phyloP scores from a whole-genome alignment of 1,284 basidiomycete species.

The Neolentinus lepideus region DNA sequence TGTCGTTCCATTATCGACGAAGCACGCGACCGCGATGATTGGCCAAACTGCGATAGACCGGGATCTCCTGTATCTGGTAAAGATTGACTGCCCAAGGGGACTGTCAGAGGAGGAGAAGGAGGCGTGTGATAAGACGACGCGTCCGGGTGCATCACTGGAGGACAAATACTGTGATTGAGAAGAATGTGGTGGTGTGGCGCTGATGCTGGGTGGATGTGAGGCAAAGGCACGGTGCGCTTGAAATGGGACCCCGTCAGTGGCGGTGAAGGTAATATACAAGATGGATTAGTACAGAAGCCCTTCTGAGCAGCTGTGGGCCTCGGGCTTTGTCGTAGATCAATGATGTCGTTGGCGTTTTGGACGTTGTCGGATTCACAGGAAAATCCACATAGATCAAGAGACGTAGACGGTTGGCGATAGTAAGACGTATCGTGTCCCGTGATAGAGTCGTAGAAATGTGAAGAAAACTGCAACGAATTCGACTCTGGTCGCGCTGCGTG shows the following conservation, averaged over 20 bases:
- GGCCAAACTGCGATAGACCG: not conserved
- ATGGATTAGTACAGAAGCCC: not conserved
- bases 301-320: not conserved
- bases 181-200: not conserved
- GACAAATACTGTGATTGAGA: conserved; percentile 10
- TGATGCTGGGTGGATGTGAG: conserved; percentile 9
- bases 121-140: conserved; percentile 22
- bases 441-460: not conserved
- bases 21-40: not conserved
- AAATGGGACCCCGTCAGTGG: conserved; percentile 27
- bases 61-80: conserved; percentile 25
- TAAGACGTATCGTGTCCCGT: not conserved
- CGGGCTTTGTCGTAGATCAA: not conserved
- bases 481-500: not conserved
- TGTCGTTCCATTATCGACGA: conserved; percentile 7
- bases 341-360: not conserved
- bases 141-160: conserved; percentile 21
- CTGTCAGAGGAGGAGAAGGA: conserved; percentile 35
- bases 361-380: not conserved
- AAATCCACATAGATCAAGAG: not conserved
- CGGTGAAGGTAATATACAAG: conserved; percentile 28
- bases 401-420: not conserved
- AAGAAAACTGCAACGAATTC: not conserved
- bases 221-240: conserved; percentile 28
- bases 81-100: conserved; percentile 25